Percentiles rank a stretch among this genome's conserved stretches.
Conservation (phyloP, 140 eudicot species). For the Oenanthe javanica region DNA sequence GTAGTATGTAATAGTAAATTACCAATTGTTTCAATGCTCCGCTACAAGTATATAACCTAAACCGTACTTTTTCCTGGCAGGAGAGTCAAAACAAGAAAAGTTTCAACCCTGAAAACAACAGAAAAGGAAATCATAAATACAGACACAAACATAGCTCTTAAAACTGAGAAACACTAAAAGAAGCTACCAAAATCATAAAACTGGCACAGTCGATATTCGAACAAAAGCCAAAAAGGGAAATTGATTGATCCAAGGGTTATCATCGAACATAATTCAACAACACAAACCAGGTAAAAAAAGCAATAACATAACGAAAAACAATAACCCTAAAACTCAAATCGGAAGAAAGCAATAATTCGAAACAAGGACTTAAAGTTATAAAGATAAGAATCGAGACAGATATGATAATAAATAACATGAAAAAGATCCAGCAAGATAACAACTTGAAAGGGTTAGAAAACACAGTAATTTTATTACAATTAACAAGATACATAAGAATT, state of each 20-base stretch:
- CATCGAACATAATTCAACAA: background rate
- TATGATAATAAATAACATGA: background rate
- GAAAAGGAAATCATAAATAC: background rate
- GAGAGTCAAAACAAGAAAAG: background rate
- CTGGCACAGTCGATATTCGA: background rate
- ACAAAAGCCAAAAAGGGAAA: background rate
- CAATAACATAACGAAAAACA: background rate
- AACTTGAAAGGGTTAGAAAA: background rate
- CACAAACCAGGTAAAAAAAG: background rate
- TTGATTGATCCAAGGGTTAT: background rate
- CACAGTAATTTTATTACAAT: background rate
- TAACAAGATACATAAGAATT: background rate
- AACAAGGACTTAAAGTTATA: background rate
- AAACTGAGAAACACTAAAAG: background rate
- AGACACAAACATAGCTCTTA: background rate
- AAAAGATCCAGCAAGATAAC: background rate
- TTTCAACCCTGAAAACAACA: background rate
- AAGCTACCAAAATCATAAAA: background rate
- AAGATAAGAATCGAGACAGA: background rate
- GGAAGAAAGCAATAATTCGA: background rate
- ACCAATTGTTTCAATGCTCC: constrained; percentile 2
- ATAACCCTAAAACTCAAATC: background rate
- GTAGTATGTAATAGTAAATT: background rate
- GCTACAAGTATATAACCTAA: background rate
- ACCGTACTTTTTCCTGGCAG: background rate